These are phyloP conservation scores for Dothideomycetes sp. DNA, from an alignment of 2,329 filamentous ascomycete species.

Conservation along the genomic window DNA sequence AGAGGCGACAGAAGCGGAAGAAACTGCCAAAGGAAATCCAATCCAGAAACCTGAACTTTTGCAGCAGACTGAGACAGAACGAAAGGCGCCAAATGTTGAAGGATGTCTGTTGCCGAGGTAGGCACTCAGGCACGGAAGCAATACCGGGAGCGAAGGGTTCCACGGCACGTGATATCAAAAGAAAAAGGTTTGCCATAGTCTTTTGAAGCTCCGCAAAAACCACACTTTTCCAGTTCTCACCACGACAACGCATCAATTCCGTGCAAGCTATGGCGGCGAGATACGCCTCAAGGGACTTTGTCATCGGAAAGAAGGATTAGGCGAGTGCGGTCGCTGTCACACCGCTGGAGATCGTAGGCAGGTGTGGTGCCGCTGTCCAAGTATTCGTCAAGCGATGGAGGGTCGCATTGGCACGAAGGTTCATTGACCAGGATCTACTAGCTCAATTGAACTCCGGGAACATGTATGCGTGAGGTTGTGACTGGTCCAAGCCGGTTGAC, in stretches of 20 bases:
- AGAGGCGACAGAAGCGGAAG: conserved; percentile 2
- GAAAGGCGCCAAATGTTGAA: not conserved
- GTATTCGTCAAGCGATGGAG: conserved; percentile 5
- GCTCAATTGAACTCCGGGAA: not conserved
- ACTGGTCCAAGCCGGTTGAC: conserved; percentile 6
- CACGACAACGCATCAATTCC: conserved; percentile 8
- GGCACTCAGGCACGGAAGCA: conserved; percentile 13
- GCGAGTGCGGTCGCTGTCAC: conserved; percentile 35
- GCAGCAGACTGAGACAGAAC: not conserved
- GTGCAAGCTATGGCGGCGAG: not conserved
- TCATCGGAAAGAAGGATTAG: conserved; percentile 32
- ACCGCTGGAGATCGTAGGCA: conserved; percentile 24
- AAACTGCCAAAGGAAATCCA: not conserved
- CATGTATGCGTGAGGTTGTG: conserved; percentile 5
- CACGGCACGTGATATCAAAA: conserved; percentile 13
- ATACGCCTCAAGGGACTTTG: conserved; percentile 31
- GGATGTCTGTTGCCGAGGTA: conserved; percentile 4
- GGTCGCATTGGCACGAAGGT: not conserved
- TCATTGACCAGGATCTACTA: conserved; percentile 5
- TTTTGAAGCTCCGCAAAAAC: conserved; percentile 2
- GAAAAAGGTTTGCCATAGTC: not conserved
- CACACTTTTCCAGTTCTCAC: not conserved
- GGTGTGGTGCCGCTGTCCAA: conserved; percentile 6
- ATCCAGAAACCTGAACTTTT: not conserved
- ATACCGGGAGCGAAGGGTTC: not conserved